Conservation (phyloP, 2,329 filamentous ascomycete species). For the Clarireedia monteithiana region DNA sequence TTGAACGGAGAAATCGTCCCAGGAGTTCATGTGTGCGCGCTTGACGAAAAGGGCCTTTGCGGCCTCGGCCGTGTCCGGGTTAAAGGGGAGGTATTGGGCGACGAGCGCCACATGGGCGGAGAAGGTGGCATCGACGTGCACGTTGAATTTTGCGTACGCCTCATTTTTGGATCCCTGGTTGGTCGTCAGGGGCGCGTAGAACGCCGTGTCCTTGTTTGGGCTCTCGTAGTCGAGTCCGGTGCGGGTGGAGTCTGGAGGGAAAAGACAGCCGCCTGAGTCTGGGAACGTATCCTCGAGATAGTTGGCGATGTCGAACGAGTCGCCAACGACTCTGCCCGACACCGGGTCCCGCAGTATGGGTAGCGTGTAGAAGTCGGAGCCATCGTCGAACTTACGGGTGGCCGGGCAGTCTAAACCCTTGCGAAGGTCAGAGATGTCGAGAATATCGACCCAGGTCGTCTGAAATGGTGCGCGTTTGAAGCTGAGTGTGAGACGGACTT, state of each 20-base stretch:
- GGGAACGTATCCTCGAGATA: constrained; percentile 6
- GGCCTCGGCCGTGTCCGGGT: neutral
- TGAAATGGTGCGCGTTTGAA: neutral
- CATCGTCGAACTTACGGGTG: constrained; percentile 47
- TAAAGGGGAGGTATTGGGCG: constrained; percentile 33
- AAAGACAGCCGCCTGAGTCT: neutral
- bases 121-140: constrained; percentile 46
- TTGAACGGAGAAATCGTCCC: constrained; percentile 34
- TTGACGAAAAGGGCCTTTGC: neutral
- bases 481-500: neutral
- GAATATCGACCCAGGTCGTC: neutral
- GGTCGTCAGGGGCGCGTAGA: neutral
- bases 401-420: constrained; percentile 38
- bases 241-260: neutral
- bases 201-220: neutral
- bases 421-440: constrained; percentile 37
- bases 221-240: neutral
- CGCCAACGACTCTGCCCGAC: constrained; percentile 40
- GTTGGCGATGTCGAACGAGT: constrained; percentile 57
- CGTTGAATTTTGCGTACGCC: constrained; percentile 43
- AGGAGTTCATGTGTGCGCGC: constrained; percentile 35
- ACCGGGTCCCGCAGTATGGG: constrained; percentile 45
- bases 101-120: constrained; percentile 37
- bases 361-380: constrained; percentile 51
- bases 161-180: constrained; percentile 22